Conservation (phyloP, 202 grass and related monocot species). For the Digitaria exilis region DNA sequence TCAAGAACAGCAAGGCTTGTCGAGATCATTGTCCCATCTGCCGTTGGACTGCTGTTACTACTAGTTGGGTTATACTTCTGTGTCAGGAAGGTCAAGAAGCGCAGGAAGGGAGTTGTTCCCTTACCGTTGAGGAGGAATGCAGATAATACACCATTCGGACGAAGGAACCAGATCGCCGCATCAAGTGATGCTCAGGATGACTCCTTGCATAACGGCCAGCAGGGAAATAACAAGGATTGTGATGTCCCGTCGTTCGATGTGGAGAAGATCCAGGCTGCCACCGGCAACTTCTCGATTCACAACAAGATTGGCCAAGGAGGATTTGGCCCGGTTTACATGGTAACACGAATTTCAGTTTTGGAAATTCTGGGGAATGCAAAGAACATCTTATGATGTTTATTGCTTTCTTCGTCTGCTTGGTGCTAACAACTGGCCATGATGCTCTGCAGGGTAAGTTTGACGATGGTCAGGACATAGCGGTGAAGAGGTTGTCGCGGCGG, state of each 20-base stretch:
- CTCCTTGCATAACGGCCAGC: conserved; percentile 6
- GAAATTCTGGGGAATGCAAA: background rate
- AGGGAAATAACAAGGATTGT: conserved; percentile 37
- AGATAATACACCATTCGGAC: conserved; percentile 11
- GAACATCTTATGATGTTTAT: background rate
- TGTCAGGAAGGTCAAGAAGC: background rate
- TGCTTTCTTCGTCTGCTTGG: background rate
- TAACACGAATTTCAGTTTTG: background rate
- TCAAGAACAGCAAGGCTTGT: background rate
- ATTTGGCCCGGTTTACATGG: conserved; percentile 74
- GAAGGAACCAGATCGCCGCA: conserved; percentile 38
- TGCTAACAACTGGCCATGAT: background rate
- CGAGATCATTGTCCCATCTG: conserved; percentile 29
- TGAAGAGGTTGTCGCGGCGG: conserved; percentile 68
- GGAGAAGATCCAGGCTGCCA: conserved; percentile 43
- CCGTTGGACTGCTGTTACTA: background rate
- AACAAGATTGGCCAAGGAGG: conserved; percentile 65
- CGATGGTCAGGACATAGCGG: conserved; percentile 54
- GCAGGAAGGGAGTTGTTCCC: background rate
- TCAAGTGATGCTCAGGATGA: conserved; percentile 5
- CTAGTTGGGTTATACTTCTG: background rate
- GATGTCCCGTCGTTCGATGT: conserved; percentile 50
- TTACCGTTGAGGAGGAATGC: background rate
- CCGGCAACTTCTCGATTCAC: conserved; percentile 42
- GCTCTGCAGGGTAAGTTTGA: conserved; percentile 54